A percentile compares a stretch with the other conserved stretches of the same genome.
These are phyloP conservation scores for Lachnellula suecica DNA, from an alignment of 2,329 filamentous ascomycete genomes.

Conservation along the genomic window DNA sequence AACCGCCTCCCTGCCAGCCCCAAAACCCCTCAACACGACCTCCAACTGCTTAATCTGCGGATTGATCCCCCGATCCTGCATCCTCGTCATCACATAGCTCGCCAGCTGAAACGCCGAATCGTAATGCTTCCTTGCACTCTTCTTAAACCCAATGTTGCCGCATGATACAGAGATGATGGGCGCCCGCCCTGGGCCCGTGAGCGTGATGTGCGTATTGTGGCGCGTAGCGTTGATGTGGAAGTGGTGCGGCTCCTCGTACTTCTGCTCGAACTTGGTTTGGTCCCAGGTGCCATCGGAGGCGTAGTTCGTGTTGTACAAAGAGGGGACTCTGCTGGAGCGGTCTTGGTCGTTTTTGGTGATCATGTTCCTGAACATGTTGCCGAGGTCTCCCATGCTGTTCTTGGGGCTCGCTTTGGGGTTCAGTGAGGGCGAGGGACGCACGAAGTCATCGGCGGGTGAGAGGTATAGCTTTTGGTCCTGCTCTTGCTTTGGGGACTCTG, in stretches of 20 bases:
- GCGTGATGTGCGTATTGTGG: slow-evolving; percentile 94
- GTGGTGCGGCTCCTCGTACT: slow-evolving; percentile 66
- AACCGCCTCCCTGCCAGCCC: slow-evolving; percentile 81
- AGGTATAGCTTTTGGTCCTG: too few species aligned
- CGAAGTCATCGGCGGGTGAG: background rate
- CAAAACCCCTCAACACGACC: slow-evolving; percentile 82
- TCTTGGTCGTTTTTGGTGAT: background rate
- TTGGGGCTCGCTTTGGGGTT: slow-evolving; percentile 9
- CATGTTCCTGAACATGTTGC: slow-evolving; percentile 2
- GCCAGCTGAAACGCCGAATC: slow-evolving; percentile 91
- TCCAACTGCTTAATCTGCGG: slow-evolving; percentile 76
- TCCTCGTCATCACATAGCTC: slow-evolving; percentile 77
- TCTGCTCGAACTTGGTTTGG: slow-evolving; percentile 31
- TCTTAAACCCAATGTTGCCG: slow-evolving; percentile 90
- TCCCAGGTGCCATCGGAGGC: slow-evolving; percentile 14
- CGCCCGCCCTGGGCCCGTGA: slow-evolving; percentile 78
- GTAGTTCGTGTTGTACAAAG: slow-evolving; percentile 9
- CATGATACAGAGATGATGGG: slow-evolving; percentile 77
- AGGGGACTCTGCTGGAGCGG: background rate
- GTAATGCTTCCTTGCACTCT: slow-evolving; percentile 76
- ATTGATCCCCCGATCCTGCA: slow-evolving; percentile 79
- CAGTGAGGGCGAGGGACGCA: slow-evolving; percentile 11
- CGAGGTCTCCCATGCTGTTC: slow-evolving; percentile 1
- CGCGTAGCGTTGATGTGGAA: slow-evolving; percentile 84
- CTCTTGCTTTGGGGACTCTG: too few species aligned